Conservation (phyloP, 2,329 filamentous ascomycete species). For the Sporothrix inflata region DNA sequence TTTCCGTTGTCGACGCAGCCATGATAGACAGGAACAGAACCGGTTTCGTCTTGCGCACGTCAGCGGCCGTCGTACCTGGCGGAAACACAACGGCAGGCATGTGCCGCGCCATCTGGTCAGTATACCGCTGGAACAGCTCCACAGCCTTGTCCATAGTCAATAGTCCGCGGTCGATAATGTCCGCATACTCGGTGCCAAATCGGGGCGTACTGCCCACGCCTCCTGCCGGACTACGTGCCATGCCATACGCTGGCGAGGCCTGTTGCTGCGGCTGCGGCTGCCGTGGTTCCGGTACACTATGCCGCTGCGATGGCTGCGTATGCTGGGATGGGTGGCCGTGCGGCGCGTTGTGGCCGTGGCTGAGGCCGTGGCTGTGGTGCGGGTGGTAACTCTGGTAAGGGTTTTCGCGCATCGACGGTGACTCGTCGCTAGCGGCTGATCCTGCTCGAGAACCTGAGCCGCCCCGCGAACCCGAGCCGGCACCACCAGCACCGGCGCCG, state of each 20-base stretch:
- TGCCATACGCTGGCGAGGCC: conserved; percentile 10
- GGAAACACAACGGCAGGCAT: conserved; percentile 67
- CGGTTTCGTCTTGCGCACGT: conserved; percentile 63
- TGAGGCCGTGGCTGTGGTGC: neutral
- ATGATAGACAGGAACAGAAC: conserved; percentile 72
- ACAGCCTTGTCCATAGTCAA: conserved; percentile 59
- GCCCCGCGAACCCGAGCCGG: neutral
- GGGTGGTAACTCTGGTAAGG: conserved; percentile 27
- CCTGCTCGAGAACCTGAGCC: conserved; percentile 17
- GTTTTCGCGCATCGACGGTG: conserved; percentile 26
- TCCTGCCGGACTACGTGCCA: neutral
- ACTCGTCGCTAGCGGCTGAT: conserved; percentile 26
- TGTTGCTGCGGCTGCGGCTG: conserved; percentile 25
- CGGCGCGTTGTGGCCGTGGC: conserved; percentile 28
- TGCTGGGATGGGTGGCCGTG: conserved; percentile 22
- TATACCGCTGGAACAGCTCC: conserved; percentile 62
- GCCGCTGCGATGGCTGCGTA: conserved; percentile 10
- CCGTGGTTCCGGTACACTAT: neutral
- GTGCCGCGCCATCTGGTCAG: conserved; percentile 61
- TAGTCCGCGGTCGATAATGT: conserved; percentile 63
- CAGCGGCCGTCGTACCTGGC: conserved; percentile 54
- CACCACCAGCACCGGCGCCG: conserved; percentile 10
- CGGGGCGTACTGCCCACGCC: conserved; percentile 26
- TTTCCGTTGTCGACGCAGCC: conserved; percentile 64
- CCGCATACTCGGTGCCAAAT: conserved; percentile 43